Base-by-base conservation (phyloP, 2,329 filamentous ascomycete species). In the Thielaviopsis musarum region DNA sequence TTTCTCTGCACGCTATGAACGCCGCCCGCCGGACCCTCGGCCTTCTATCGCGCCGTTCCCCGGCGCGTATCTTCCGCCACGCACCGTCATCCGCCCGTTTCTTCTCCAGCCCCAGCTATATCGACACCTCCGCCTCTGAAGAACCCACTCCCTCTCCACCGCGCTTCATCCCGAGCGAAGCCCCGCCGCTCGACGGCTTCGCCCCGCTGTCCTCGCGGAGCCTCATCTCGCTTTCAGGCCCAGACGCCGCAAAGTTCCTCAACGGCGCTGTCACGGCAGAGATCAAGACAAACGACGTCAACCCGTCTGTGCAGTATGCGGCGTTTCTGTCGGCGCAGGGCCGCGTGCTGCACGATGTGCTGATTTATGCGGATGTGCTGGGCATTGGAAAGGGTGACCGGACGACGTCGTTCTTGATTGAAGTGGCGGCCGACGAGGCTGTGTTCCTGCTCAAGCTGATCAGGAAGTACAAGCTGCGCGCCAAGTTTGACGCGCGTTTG, bases 321-420 rank as follows among this genome's bases (percentile, higher is more conserved):
- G 88, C 84, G 0, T 95, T 98, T 67, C 76, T 98, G 51, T 95
- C 87, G 65, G 88, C 91, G 7, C 81, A 82, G 62, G 93, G 93
- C 51, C 81, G 91, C 60, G 79, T 98, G 10, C 74, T 96, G 52
- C 81, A 91, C 73, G 93, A 98, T 72, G 86, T 90, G 57, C 95
- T 97, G 70, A 77, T 98, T 54, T 96, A 95, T 74, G 85, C 83
- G 0, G 65, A 64, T 58, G 66, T 15, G 9, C 62, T 62, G 62
- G 54, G 64, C 64, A 57, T 62, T 13, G 58, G 61, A 19, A 45
- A 59, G 12, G 58, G 57, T 41, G 59, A 62, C 5, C 66, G 62
- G 48, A 64, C 65, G 13, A 58, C 64, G 17, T 61, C 65, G 28
- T 75, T 87, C 75, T 71, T 95, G 61, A 77, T 98, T 62, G 93